Base-by-base conservation (phyloP, 768 basidiomycete species). In the Boletus rubroflammeus region DNA sequence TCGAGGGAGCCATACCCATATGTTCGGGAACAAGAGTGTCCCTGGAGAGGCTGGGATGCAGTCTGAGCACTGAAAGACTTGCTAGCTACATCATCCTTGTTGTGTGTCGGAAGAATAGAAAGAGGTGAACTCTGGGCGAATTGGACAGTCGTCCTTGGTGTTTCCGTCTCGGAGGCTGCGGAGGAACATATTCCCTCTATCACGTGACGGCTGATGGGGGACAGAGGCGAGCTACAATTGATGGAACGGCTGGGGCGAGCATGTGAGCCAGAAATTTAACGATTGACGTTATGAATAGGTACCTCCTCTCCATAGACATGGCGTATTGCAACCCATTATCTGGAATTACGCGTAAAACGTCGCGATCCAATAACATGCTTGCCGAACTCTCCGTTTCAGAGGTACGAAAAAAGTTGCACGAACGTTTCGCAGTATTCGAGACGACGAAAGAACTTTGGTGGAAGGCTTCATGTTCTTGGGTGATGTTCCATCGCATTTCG, bases 401-500 rank as follows among this genome's bases (percentile, higher is more conserved):
- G 7, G 31, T 21, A 40, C 14, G 19, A 41, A 38, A 2, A 19
- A 55, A 50, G 10, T 19, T 25, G 31, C 9, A 17, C 14, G 56
- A 64, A 34, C 2, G 25, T 19, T 44, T 47, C 13, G 31, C 28
- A 10, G 51, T 1, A 36, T 43, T 45, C 6, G 66, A 65, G n/a
- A 59, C 36, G 11, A 68, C 21, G 31, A 54, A 43, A 29, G 63
- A 58, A 29, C 63, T 50, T 54, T 67, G 66, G 32, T 66, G 58
- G 19, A 57, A 7, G 15, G 10, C 1, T 31, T 55, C 47, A 6
- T 5, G 47, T n/a, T 42, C 52, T 38, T 49, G 35, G 5, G 36
- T 29, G 11, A 68, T 43, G 5, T 21, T 51, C 68, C 67, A 68
- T 50, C 63, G 57, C 66, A 68, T 65, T 40, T 51, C 44, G 5